Evolutionary conservation across 2,329 filamentous ascomycete genomes (phyloP).

Genomic region (Aspergillus tanneri): DNA sequence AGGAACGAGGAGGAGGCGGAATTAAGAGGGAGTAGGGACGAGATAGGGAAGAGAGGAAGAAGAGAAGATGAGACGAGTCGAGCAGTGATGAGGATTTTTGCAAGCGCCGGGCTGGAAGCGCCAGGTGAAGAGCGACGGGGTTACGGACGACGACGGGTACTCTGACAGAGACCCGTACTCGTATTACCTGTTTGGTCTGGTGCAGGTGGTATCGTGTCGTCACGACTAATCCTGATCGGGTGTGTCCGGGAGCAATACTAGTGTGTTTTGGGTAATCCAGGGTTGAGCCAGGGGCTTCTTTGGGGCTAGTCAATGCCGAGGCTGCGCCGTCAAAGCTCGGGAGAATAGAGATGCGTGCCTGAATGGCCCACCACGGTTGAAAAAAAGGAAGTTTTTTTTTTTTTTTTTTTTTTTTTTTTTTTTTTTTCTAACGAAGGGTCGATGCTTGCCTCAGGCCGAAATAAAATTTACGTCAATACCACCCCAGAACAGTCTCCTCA

Average conservation of each 20-base stretch:
- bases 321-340: not conserved
- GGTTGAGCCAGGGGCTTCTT: not conserved
- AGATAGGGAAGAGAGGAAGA: conserved; percentile 16
- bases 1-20: conserved; percentile 6
- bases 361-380: not conserved
- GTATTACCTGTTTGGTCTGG: conserved; percentile 29
- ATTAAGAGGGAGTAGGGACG: conserved; percentile 9
- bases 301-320: conserved; percentile 7
- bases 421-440: too few relatives aligned
- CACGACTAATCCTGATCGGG: conserved; percentile 20
- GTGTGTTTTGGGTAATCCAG: conserved; percentile 1
- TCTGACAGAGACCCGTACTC: conserved; percentile 20
- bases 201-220: conserved; percentile 26
- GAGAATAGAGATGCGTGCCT: conserved; percentile 7
- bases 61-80: conserved; percentile 15
- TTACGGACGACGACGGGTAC: conserved; percentile 22
- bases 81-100: conserved; percentile 10
- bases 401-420: not conserved
- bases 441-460: too few relatives aligned
- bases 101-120: conserved; percentile 1
- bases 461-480: too few relatives aligned
- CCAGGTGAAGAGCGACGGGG: conserved; percentile 18
- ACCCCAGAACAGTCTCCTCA: too few relatives aligned
- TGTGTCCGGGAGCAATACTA: conserved; percentile 6
- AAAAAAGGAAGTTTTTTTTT: not conserved